A percentile compares a stretch with the other conserved stretches of the same genome.
Conservation (phyloP, 2,329 filamentous ascomycete species). For the Cladorrhinum sp. region DNA sequence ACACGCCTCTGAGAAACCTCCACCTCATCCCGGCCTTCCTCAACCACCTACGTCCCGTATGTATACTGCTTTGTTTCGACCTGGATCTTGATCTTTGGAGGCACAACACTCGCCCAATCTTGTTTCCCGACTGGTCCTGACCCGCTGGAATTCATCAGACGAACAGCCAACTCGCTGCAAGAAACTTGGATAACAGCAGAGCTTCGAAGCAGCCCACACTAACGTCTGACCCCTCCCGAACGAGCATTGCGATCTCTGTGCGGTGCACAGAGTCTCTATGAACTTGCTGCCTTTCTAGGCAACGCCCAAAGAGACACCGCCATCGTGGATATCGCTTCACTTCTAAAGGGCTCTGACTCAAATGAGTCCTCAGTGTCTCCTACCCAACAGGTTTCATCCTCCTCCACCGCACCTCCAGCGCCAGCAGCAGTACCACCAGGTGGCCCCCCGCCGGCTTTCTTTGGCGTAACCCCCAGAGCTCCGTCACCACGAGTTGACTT, state of each 20-base stretch:
- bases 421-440: slow-evolving; percentile 36
- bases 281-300: slow-evolving; percentile 28
- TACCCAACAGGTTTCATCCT: slow-evolving; percentile 37
- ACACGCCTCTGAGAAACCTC: slow-evolving; percentile 4
- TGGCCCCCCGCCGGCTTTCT: slow-evolving; percentile 21
- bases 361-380: slow-evolving; percentile 61
- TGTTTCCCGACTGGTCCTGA: not conserved
- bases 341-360: slow-evolving; percentile 75
- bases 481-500: slow-evolving; percentile 18
- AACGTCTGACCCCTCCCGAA: not conserved
- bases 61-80: not conserved
- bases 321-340: slow-evolving; percentile 93
- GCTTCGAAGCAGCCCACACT: slow-evolving; percentile 2
- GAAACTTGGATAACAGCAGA: not conserved
- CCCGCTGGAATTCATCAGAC: not conserved
- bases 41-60: not conserved
- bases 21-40: slow-evolving; percentile 17
- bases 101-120: not conserved
- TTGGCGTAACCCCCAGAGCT: slow-evolving; percentile 17
- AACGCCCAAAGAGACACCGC: slow-evolving; percentile 44
- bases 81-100: not conserved
- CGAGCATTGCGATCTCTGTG: not conserved
- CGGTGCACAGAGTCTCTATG: slow-evolving; percentile 29
- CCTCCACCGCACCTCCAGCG: slow-evolving; percentile 36
- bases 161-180: not conserved